Evolutionary conservation across 176 grass and related monocot genomes (phyloP).

Genomic region (Zea mays): Zm-B73-REFERENCE-NAM-5.0 NC_050105.1:55396501-55397000

Average conservation of each 20-base stretch:
- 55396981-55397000: slow-evolving; percentile 13
- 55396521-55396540: neutral
- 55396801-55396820: slow-evolving; percentile 5
- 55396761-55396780: neutral
- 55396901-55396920: slow-evolving; percentile 33
- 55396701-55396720: neutral
- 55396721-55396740: no score
- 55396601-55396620: slow-evolving; percentile 83
- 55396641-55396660: slow-evolving; percentile 86
- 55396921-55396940: neutral
- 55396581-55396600: slow-evolving; percentile 74
- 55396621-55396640: slow-evolving; percentile 77
- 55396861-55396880: slow-evolving; percentile 40
- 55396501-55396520: neutral
- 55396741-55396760: neutral
- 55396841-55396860: slow-evolving; percentile 37
- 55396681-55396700: neutral
- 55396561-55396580: slow-evolving; percentile 46
- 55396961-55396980: neutral
- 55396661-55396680: neutral
- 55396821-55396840: slow-evolving; percentile 46
- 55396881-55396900: slow-evolving; percentile 32
- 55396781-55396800: neutral
- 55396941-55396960: slow-evolving; percentile 29
- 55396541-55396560: neutral